phyloP scores from a whole-genome alignment of 2,329 filamentous ascomycete species.

The Aaosphaeria pasadenensis region DNA sequence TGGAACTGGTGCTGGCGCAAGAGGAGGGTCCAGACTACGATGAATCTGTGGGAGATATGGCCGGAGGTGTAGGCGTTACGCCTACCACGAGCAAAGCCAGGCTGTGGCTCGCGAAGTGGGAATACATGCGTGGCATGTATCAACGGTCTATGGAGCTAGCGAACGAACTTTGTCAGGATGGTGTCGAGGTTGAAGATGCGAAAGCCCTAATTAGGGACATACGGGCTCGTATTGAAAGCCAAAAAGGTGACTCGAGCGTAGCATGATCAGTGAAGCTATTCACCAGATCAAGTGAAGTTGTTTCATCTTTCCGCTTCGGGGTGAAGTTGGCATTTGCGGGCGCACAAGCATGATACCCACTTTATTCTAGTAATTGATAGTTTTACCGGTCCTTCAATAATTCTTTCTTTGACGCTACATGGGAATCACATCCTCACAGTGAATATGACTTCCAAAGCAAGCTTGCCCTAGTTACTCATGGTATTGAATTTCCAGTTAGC shows the following conservation, averaged over 20 bases:
- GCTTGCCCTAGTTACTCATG: no score
- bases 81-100: slow-evolving; percentile 87
- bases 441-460: no score
- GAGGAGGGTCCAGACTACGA: slow-evolving; percentile 66
- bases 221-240: slow-evolving; percentile 66
- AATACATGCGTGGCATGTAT: slow-evolving; percentile 74
- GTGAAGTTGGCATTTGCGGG: no score
- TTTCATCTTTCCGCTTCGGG: no score
- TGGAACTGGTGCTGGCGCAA: slow-evolving; percentile 93
- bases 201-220: slow-evolving; percentile 90
- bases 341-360: no score
- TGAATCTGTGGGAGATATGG: slow-evolving; percentile 36
- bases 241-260: slow-evolving; percentile 13
- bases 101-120: slow-evolving; percentile 86
- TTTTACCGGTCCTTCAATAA: no score
- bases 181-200: slow-evolving; percentile 93
- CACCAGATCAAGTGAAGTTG: no score
- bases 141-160: slow-evolving; percentile 75
- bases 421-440: no score
- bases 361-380: no score
- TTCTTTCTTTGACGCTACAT: no score
- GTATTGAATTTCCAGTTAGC: no score
- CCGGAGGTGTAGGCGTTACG: slow-evolving; percentile 76
- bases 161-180: slow-evolving; percentile 91
- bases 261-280: no score